Evolutionary conservation across 78 protist species (phyloP).

Genomic region (Kipferlia bialata): DNA sequence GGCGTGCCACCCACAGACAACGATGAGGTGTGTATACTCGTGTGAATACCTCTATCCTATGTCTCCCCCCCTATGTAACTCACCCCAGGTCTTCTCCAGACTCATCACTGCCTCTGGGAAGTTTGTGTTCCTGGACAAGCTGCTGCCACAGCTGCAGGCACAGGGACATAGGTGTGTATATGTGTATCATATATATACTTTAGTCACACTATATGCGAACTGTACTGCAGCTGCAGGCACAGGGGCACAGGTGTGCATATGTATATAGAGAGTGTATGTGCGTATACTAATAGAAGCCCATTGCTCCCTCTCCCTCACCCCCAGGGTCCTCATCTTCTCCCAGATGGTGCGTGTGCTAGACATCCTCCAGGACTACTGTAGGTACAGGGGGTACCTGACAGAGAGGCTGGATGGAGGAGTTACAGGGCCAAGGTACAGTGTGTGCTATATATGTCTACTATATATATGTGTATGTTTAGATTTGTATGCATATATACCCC

Average conservation of each 20-base stretch:
- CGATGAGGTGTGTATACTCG: too few species aligned
- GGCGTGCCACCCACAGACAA: too few species aligned
- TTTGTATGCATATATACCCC: not conserved
- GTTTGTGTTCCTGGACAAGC: conserved; percentile 66
- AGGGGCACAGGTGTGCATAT: too few species aligned
- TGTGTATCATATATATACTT: too few species aligned
- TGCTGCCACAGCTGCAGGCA: conserved; percentile 57
- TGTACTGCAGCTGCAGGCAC: too few species aligned
- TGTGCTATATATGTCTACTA: not conserved
- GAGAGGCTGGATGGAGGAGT: conserved; percentile 75
- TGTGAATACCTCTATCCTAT: too few species aligned
- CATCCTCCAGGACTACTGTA: conserved; percentile 60
- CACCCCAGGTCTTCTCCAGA: conserved; percentile 19
- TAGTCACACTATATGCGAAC: too few species aligned
- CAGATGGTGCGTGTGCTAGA: conserved; percentile 69
- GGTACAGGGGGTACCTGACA: conserved; percentile 39
- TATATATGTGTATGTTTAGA: not conserved
- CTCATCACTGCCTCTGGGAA: conserved; percentile 68
- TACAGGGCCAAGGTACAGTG: conserved; percentile 21
- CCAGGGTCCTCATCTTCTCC: conserved; percentile 45
- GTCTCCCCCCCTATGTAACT: too few species aligned
- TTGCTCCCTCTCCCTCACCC: too few species aligned
- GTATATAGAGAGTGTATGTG: too few species aligned
- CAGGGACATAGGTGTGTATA: conserved; percentile 22
- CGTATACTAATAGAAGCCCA: too few species aligned